phyloP scores from a whole-genome alignment of 2,329 filamentous ascomycete species.

The Lachnellula occidentalis region DNA sequence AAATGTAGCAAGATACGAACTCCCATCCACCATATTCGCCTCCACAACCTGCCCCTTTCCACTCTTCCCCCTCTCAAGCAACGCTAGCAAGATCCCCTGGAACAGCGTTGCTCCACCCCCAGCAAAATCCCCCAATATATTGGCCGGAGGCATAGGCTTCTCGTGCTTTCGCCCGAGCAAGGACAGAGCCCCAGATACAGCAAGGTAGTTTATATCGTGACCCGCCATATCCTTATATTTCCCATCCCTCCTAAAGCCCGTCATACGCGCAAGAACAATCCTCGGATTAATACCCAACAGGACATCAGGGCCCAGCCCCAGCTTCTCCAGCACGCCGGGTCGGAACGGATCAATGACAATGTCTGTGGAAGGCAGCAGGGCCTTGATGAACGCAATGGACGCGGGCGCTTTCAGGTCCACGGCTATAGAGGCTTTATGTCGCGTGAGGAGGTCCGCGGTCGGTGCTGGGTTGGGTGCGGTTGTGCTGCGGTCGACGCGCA shows the following conservation, averaged over 20 bases:
- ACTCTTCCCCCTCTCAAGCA: constrained; percentile 58
- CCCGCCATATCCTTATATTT: constrained; percentile 84
- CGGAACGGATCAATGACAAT: constrained; percentile 91
- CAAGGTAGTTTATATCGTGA: constrained; percentile 95
- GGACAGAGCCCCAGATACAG: constrained; percentile 72
- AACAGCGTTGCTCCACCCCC: constrained; percentile 81
- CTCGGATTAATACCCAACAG: constrained; percentile 65
- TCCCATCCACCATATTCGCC: constrained; percentile 94
- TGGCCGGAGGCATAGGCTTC: constrained; percentile 72
- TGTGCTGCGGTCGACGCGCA: constrained; percentile 72
- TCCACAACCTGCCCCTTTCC: constrained; percentile 84
- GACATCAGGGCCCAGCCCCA: constrained; percentile 66
- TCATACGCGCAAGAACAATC: constrained; percentile 79
- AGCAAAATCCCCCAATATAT: constrained; percentile 86
- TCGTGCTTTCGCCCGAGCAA: constrained; percentile 67
- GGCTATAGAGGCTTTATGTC: constrained; percentile 74
- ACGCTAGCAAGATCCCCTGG: constrained; percentile 73
- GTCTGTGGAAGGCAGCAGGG: constrained; percentile 60
- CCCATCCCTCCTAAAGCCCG: constrained; percentile 83
- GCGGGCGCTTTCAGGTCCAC: constrained; percentile 67
- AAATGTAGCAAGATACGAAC: constrained; percentile 72
- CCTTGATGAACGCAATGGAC: constrained; percentile 61
- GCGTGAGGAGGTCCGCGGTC: constrained; percentile 67
- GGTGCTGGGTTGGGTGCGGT: constrained; percentile 35
- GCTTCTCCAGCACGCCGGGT: constrained; percentile 81